Evolutionary conservation across 192 early-diverging fungal species (phyloP), one percentile per base, ranked within the genome.

Genomic region (Martensiomyces pterosporus): DNA sequence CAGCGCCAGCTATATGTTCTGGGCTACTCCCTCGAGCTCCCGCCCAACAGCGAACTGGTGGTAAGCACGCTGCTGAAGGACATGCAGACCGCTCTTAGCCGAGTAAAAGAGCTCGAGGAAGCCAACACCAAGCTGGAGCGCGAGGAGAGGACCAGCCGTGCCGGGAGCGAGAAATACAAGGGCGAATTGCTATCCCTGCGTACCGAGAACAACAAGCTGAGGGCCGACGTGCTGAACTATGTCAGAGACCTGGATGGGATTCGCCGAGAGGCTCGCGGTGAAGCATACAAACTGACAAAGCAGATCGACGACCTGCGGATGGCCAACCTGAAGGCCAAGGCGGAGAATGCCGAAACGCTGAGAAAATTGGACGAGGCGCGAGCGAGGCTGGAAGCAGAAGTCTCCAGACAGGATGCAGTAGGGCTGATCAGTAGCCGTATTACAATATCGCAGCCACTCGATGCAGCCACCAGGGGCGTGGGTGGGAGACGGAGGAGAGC

Each of bases 1-100:
- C 63, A 67, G 55, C 55, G 64, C 19, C 71, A 75, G 49, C 60
- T 75, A 26, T 67, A 67, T 29, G 29, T 66, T 26, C 60, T 75
- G 12, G 64, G 71, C 16, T 75, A 75, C 48, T 59, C 71, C 16
- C 60, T 62, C 13, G 34, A 50, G 12, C 39, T 75, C 41, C 71
- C 71, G 0, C 26, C 52, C 0, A 60, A 67, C 4, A 64, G 51
- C 1, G 56, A 39, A 5, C 37, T 9, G 23, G 52, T 75, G 2
- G 71, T 63, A 1, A 39, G 56, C 24, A 52, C 47, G 35, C 48
- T 75, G 10, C 48, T 75, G 3, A 50, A 45, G 36, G 71, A 75
- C 60, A 44, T 75, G 54, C 71, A 75, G 47, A 50, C 60, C 0
- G 33, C 71, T n/a, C 48, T 75, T 12, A 57, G 56, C 64, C 50